phyloP scores from a whole-genome alignment of 805 yeast genomes.

The Wickerhamomyces bovis region DNA sequence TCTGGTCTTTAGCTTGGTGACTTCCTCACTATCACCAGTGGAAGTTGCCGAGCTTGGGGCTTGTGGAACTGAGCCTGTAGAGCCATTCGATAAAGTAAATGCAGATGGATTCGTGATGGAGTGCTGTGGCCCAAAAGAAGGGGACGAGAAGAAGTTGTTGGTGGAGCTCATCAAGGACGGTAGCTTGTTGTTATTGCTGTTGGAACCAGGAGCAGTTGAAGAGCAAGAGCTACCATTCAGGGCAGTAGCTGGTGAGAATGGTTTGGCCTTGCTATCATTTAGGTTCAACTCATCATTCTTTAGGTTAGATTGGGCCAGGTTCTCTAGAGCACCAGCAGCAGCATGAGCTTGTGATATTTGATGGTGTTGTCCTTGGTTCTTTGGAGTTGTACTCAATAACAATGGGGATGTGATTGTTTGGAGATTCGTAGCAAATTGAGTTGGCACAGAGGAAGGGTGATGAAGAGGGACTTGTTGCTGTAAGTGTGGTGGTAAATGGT shows the following conservation, averaged over 20 bases:
- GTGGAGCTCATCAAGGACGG: conserved; percentile 19
- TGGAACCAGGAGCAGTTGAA: neutral
- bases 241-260: conserved; percentile 23
- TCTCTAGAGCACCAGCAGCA: conserved; percentile 26
- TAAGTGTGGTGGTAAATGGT: conserved; percentile 26
- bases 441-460: conserved; percentile 64
- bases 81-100: conserved; percentile 13
- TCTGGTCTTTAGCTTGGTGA: conserved; percentile 55
- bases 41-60: conserved; percentile 1
- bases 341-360: conserved; percentile 25
- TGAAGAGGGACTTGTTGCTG: conserved; percentile 30
- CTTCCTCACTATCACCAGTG: conserved; percentile 24
- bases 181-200: conserved; percentile 11
- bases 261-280: conserved; percentile 9
- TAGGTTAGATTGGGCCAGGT: conserved; percentile 10
- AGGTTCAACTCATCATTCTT: conserved; percentile 2
- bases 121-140: conserved; percentile 42
- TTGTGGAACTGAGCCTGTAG: neutral
- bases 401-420: conserved; percentile 61
- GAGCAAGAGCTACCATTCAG: conserved; percentile 8
- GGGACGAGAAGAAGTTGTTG: conserved; percentile 29
- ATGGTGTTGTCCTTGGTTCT: conserved; percentile 29
- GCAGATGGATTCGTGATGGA: conserved; percentile 24
- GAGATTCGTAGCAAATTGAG: conserved; percentile 62
- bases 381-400: conserved; percentile 42